Conservation (phyloP, 495 filamentous ascomycete genomes). For the Penicillium flavigenum region DNA sequence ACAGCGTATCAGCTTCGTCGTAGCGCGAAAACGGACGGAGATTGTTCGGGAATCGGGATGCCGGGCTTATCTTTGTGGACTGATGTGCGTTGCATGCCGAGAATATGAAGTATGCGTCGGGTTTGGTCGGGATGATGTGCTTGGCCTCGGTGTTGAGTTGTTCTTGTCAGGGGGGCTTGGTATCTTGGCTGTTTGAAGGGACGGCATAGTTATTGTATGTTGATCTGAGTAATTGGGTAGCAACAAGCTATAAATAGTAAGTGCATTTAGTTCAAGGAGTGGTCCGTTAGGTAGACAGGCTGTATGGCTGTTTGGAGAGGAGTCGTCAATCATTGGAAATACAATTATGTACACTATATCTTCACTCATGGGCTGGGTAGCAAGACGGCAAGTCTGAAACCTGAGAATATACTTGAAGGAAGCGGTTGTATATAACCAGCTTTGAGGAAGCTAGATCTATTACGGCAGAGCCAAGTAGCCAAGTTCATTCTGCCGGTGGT, state of each 20-base stretch:
- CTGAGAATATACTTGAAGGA: neutral
- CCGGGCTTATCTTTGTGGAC: neutral
- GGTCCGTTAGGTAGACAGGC: neutral
- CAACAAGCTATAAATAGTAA: neutral
- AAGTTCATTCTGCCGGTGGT: conserved; percentile 5
- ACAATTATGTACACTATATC: neutral
- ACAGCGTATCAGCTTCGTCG: neutral
- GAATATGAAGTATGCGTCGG: neutral
- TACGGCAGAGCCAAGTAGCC: conserved; percentile 6
- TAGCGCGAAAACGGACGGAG: neutral
- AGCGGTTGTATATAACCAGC: neutral
- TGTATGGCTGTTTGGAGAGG: neutral
- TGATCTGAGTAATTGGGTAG: neutral
- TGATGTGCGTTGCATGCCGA: neutral
- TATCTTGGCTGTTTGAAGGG: neutral
- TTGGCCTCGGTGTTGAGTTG: neutral
- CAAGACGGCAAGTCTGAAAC: neutral
- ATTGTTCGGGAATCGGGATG: conserved; percentile 6
- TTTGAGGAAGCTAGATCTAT: neutral
- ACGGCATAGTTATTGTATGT: neutral
- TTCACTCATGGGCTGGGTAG: neutral
- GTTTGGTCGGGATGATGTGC: conserved; percentile 4
- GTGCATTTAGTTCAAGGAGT: neutral
- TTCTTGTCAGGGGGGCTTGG: neutral
- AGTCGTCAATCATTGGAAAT: neutral